Conservation (phyloP, 2,329 filamentous ascomycete species). For the Cercospora nicotianae region DNA sequence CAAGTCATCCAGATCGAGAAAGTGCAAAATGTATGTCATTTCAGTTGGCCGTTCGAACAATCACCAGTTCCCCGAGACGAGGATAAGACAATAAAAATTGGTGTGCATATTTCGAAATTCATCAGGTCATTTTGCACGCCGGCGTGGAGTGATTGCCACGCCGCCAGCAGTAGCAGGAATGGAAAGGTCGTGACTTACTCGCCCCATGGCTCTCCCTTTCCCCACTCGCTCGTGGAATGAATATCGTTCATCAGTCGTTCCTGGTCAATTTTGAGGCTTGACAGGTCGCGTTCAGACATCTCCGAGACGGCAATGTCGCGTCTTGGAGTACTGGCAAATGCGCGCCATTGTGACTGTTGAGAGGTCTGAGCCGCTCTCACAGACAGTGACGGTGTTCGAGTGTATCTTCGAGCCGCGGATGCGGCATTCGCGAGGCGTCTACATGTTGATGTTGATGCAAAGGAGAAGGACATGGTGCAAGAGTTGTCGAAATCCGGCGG, state of each 20-base stretch:
- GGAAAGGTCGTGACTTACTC: constrained; percentile 51
- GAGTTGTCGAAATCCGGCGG: neutral
- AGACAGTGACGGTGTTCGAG: neutral
- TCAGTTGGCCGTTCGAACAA: constrained; percentile 23
- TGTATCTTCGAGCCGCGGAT: neutral
- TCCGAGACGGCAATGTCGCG: constrained; percentile 45
- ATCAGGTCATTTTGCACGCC: constrained; percentile 16
- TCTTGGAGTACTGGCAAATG: constrained; percentile 39
- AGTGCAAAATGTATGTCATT: constrained; percentile 1
- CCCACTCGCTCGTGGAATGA: constrained; percentile 67
- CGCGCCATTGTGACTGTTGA: constrained; percentile 18
- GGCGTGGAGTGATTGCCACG: constrained; percentile 12
- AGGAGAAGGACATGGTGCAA: constrained; percentile 12
- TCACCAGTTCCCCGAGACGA: constrained; percentile 21
- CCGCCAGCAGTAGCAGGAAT: neutral
- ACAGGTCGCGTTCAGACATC: constrained; percentile 55
- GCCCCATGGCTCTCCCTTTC: constrained; percentile 66
- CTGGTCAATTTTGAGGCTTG: constrained; percentile 58
- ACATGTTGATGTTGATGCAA: constrained; percentile 13
- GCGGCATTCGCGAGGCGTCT: constrained; percentile 7
- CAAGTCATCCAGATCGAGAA: neutral
- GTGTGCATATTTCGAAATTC: constrained; percentile 27
- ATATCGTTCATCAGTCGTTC: constrained; percentile 62
- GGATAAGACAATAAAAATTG: constrained; percentile 24
- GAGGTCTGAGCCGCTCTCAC: neutral